Percentiles rank a stretch among this genome's conserved stretches.
Evolutionary conservation across 768 basidiomycete species (phyloP).

Genomic region (Podaxis sp.): DNA sequence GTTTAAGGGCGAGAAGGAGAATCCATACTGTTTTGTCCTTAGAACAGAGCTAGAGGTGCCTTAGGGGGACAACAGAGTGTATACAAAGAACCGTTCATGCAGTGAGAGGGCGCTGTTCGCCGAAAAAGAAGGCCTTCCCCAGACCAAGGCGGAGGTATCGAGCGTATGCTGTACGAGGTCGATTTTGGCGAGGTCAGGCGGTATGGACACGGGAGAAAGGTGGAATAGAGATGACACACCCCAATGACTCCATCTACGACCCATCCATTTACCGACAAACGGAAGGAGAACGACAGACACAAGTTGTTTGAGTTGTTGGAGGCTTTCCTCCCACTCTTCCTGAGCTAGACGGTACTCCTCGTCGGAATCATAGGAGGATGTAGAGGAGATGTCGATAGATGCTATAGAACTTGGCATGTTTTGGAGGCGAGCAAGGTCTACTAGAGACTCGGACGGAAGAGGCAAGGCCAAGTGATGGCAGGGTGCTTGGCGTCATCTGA

Average conservation of each 20-base stretch:
- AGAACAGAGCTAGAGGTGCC: background rate
- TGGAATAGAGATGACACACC: slow-evolving; percentile 48
- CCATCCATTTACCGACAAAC: slow-evolving; percentile 85
- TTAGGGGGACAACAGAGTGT: background rate
- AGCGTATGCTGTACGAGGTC: slow-evolving; percentile 52
- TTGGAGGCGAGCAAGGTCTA: slow-evolving; percentile 11
- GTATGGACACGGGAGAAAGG: slow-evolving; percentile 2
- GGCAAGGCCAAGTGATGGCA: slow-evolving; percentile 18
- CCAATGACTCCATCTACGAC: slow-evolving; percentile 84
- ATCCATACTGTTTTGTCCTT: background rate
- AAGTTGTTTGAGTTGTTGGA: slow-evolving; percentile 82
- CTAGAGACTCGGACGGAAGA: slow-evolving; percentile 10
- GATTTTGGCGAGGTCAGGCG: background rate
- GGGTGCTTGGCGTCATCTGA: slow-evolving; percentile 12
- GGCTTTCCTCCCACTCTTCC: slow-evolving; percentile 91
- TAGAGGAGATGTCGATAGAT: slow-evolving; percentile 58
- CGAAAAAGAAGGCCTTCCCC: slow-evolving; percentile 64
- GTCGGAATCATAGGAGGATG: slow-evolving; percentile 58
- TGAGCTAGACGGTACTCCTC: slow-evolving; percentile 79
- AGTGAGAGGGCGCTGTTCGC: slow-evolving; percentile 23
- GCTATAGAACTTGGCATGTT: slow-evolving; percentile 61
- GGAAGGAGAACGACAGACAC: slow-evolving; percentile 80
- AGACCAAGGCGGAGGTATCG: slow-evolving; percentile 69
- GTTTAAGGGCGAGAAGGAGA: background rate
- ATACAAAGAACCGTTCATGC: background rate